These are phyloP conservation scores for Juncus inflexus DNA, from an alignment of 176 grass and related monocot genomes.

Conservation along the genomic window DNA sequence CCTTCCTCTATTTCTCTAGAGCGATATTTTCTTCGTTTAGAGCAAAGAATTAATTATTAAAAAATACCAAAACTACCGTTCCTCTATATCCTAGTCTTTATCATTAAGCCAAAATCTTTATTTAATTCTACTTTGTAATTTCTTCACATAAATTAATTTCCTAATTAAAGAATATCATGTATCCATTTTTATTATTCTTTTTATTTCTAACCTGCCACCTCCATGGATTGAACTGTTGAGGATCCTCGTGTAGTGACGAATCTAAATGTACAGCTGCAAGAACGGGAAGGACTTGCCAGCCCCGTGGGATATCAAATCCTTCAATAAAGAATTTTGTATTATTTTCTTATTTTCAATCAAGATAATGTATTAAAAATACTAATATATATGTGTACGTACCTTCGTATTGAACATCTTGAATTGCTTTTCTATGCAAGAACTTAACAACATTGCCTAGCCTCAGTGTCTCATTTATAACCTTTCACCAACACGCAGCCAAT, in stretches of 20 bases:
- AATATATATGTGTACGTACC: slow-evolving; percentile 26
- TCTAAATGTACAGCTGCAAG: slow-evolving; percentile 36
- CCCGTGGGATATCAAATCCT: slow-evolving; percentile 39
- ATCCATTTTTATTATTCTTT: background rate
- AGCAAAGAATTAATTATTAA: too few relatives aligned
- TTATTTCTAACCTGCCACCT: slow-evolving; percentile 36
- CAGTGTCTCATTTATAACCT: slow-evolving; percentile 40
- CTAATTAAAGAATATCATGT: background rate
- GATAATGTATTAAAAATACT: background rate
- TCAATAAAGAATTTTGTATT: slow-evolving; percentile 9
- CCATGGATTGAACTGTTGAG: slow-evolving; percentile 38
- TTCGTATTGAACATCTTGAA: slow-evolving; percentile 35
- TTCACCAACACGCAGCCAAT: background rate
- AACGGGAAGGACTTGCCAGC: slow-evolving; percentile 36
- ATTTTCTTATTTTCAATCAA: background rate
- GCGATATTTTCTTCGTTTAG: too few relatives aligned
- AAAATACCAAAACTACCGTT: too few relatives aligned
- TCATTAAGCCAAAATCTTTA: background rate
- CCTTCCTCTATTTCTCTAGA: too few relatives aligned
- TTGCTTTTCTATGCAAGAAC: slow-evolving; percentile 37
- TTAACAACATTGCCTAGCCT: slow-evolving; percentile 40
- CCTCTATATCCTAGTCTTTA: too few relatives aligned
- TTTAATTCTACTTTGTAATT: too few relatives aligned
- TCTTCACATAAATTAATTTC: too few relatives aligned
- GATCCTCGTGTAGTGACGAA: slow-evolving; percentile 29